Base-by-base conservation (phyloP, 1,284 basidiomycete species). In the Vanrija pseudolonga region DNA sequence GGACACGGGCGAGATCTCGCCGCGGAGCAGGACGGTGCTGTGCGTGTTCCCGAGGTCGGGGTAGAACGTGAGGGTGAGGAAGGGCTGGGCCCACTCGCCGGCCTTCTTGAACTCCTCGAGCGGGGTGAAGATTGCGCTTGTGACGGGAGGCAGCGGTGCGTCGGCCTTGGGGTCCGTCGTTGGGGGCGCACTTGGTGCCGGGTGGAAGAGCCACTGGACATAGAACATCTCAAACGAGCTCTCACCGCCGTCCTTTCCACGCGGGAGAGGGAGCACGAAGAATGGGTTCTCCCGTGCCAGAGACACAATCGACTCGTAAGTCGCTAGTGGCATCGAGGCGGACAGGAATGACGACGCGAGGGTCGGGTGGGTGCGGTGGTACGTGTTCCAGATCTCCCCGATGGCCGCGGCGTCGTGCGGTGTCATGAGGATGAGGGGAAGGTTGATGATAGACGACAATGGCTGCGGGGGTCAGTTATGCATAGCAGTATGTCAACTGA, bases 61-160 rank as follows among this genome's bases (percentile, higher is more conserved):
- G 76, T 98, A 97, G 73, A 91, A 85, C 6, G 95, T 96, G 45
- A 98, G 71, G 36, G 90, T 88, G 23, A 99, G 81, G 67, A 90
- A 88, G 0, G 95, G 94, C 37, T 92, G 93, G 3, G 95, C 90
- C 76, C 88, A 98, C 44, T 88, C 83, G 59, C 84, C 83, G 28
- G 89, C 85, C 54, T 85, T 79, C 77, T 98, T 96, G 83, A 92
- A 98, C 78, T 98, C 95, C 63, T 90, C 88, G 47, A 98, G 80
- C 4, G 95, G 89, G 0, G 95, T 95, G 78, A 96, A 96, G 49
- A 98, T 82, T 40, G 95, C 81, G 1, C 91, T 78, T 2, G 77
- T 73, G 2, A 72, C 76, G 40, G 53, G 68, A 49, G 45, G 78
- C 62, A 56, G 71, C 59, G 24, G 72, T 82, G 19, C 77, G 53